Conservation (phyloP, 495 filamentous ascomycete genomes). For the Patellaria atrata region DNA sequence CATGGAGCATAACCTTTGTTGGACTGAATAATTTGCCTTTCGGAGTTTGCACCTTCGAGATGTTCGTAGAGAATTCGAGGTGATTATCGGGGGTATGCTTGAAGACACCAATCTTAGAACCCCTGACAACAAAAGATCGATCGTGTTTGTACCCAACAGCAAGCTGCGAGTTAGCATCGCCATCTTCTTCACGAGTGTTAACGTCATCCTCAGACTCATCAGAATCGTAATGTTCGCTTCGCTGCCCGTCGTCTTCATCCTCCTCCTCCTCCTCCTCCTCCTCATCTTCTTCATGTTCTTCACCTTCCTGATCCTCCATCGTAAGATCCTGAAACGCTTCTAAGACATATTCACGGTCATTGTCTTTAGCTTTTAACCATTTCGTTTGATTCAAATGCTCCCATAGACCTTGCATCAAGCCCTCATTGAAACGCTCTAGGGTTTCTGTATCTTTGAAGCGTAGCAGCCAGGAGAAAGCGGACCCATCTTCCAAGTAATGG, state of each 20-base stretch:
- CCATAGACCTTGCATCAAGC: slow-evolving; percentile 89
- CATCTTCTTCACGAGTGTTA: slow-evolving; percentile 51
- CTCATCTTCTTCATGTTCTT: slow-evolving; percentile 50
- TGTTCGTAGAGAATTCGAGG: slow-evolving; percentile 92
- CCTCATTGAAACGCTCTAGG: slow-evolving; percentile 81
- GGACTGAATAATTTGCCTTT: slow-evolving; percentile 79
- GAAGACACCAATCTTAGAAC: slow-evolving; percentile 96
- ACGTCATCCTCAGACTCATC: slow-evolving; percentile 88
- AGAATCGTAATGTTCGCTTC: slow-evolving; percentile 72
- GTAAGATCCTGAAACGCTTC: slow-evolving; percentile 91
- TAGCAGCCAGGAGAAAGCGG: slow-evolving; percentile 90
- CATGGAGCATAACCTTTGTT: slow-evolving; percentile 96
- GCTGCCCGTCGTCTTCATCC: slow-evolving; percentile 41
- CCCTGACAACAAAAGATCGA: slow-evolving; percentile 88
- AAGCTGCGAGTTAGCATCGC: slow-evolving; percentile 82
- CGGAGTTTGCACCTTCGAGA: slow-evolving; percentile 87
- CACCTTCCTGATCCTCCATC: slow-evolving; percentile 64
- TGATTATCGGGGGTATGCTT: slow-evolving; percentile 89
- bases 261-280: slow-evolving; percentile 49
- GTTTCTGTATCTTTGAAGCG: slow-evolving; percentile 73
- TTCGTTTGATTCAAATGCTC: slow-evolving; percentile 92
- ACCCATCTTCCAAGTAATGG: slow-evolving; percentile 74
- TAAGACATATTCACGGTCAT: slow-evolving; percentile 83
- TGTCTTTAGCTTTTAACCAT: slow-evolving; percentile 83
- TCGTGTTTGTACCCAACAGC: slow-evolving; percentile 99